A percentile compares a stretch with the other conserved stretches of the same genome.
phyloP scores from a whole-genome alignment of 345 rosid genomes.

The Bretschneidera sinensis region DNA sequence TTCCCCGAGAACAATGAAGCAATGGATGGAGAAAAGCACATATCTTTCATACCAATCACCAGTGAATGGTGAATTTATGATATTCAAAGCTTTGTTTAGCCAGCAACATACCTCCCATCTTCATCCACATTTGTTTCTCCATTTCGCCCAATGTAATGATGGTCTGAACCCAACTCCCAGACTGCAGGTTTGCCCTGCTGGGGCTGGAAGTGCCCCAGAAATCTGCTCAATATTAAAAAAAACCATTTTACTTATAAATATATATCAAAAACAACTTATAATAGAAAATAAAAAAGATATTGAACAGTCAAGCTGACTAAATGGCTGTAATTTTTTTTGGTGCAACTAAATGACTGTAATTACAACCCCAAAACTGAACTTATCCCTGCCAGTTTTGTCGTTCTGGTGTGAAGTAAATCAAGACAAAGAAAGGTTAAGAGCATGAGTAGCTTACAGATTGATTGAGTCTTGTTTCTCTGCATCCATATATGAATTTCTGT shows the following conservation, averaged over 20 bases:
- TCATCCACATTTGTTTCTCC: slow-evolving; percentile 51
- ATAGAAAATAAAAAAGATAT: background rate
- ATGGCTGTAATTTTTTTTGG: too few relatives aligned
- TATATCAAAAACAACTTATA: too few relatives aligned
- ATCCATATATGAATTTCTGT: slow-evolving; percentile 95
- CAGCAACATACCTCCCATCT: slow-evolving; percentile 57
- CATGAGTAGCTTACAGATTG: slow-evolving; percentile 58
- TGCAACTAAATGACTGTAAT: background rate
- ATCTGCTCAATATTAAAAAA: slow-evolving; percentile 47
- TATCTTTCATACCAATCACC: too few relatives aligned
- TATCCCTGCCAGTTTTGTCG: background rate
- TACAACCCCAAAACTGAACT: background rate
- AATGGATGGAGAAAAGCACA: background rate
- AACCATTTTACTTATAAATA: too few relatives aligned
- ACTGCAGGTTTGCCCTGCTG: slow-evolving; percentile 63
- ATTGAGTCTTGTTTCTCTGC: slow-evolving; percentile 91
- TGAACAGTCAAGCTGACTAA: slow-evolving; percentile 3
- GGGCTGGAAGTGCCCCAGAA: slow-evolving; percentile 87
- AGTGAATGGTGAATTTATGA: background rate
- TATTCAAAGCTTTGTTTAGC: slow-evolving; percentile 12
- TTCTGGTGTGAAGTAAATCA: background rate
- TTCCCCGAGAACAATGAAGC: slow-evolving; percentile 1
- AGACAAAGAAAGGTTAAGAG: slow-evolving; percentile 9
- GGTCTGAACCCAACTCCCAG: slow-evolving; percentile 78
- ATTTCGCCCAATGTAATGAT: slow-evolving; percentile 46